Evolutionary conservation across 73 alveolate species (phyloP), one percentile per base, ranked within the genome.

Genomic region (Tetrahymena thermophila): DNA sequence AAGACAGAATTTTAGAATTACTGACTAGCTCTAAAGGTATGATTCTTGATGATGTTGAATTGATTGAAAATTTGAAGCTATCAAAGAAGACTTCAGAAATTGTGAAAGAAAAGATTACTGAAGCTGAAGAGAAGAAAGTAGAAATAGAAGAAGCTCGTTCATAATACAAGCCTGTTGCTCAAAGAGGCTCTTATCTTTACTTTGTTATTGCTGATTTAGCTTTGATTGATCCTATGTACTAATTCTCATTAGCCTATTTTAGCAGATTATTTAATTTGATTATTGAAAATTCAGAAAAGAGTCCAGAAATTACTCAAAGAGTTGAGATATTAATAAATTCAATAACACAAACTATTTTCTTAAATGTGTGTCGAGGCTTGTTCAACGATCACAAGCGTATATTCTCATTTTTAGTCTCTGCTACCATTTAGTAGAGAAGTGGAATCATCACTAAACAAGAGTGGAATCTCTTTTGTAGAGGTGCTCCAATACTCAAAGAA

Each of bases 141-240:
- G 98, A 98, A 57, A 98, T 99, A 34, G 98, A 98, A 93, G 96
- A 96, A 95, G 99, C 99, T 16, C 97, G 99, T 96, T 95, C 96
- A 23, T 89, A 96, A 93, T 99, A 98, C 97, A 96, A 97, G 84
- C 98, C 98, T 11, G 98, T 99, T 31, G 99, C 99, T 23, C 98
- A 97, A 35, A 94, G 99, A 94, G 99, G 99, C 7, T 96, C 99
- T 0, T 96, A 98, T 55, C 97, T 99, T 56, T 99, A 97, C 94
- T 99, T 99, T 95, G 99, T 99, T 35, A 98, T 98, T 85, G 99
- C 99, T 15, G 98, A 98, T 93, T 96, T 99, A 55, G 97, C 99
- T 11, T 97, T 97, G 56, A 98, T 99, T 57, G 99, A 99, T 96
- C 99, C 99, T 16, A 99, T 99, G 99, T 99, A 99, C 96, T 98